Conservation (phyloP, 495 filamentous ascomycete species). For the Penicillium nucicola region DNA sequence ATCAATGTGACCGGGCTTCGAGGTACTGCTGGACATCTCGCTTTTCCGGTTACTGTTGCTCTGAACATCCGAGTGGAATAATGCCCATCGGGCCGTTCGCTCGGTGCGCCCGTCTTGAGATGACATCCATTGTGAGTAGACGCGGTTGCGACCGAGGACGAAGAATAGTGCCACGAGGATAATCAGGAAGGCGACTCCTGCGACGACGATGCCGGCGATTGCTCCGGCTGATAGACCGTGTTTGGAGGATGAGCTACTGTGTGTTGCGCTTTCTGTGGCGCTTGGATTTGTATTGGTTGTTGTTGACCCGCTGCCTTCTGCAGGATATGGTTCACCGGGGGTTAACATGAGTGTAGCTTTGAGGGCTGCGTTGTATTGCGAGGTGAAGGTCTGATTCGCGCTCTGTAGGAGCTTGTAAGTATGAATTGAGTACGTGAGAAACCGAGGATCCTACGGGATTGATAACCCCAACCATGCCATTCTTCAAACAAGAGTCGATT, state of each 20-base stretch:
- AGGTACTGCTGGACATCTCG: slow-evolving; percentile 12
- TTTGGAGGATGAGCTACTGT: neutral
- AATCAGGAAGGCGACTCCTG: slow-evolving; percentile 26
- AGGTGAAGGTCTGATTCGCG: slow-evolving; percentile 25
- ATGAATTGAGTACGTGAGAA: neutral
- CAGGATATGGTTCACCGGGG: slow-evolving; percentile 35
- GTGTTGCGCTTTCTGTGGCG: neutral
- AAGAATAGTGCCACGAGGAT: slow-evolving; percentile 38
- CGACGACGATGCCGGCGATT: slow-evolving; percentile 39
- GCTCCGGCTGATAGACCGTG: slow-evolving; percentile 29
- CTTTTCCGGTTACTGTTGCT: slow-evolving; percentile 9
- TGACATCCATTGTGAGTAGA: slow-evolving; percentile 36
- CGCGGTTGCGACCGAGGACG: slow-evolving; percentile 35
- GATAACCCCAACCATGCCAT: slow-evolving; percentile 44
- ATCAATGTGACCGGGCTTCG: slow-evolving; percentile 4
- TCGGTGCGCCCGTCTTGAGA: slow-evolving; percentile 31
- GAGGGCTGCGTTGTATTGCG: slow-evolving; percentile 31
- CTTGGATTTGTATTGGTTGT: slow-evolving; percentile 4
- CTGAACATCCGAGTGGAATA: slow-evolving; percentile 15
- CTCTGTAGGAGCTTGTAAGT: slow-evolving; percentile 21
- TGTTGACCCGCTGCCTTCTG: slow-evolving; percentile 28
- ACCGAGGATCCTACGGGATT: slow-evolving; percentile 28
- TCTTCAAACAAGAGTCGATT: slow-evolving; percentile 34
- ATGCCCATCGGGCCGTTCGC: slow-evolving; percentile 30
- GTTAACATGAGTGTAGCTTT: slow-evolving; percentile 35